A percentile compares a stretch with the other conserved stretches of the same genome.
Conservation (phyloP, 1,284 basidiomycete genomes). For the Butyriboletus appendiculatus region DNA sequence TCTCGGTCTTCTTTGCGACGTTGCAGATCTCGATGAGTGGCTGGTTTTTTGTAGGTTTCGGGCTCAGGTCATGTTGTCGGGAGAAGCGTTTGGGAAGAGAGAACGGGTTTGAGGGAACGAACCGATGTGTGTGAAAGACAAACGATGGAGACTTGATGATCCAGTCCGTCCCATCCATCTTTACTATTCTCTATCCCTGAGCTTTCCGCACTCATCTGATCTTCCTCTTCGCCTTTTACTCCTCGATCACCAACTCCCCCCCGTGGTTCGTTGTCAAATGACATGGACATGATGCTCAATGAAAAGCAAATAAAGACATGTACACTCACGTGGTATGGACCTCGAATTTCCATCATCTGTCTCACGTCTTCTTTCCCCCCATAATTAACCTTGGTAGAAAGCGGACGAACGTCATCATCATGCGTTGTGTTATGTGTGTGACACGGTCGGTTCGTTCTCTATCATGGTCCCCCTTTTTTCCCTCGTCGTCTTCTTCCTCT, state of each 20-base stretch:
- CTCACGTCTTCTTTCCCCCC: slow-evolving; percentile 19
- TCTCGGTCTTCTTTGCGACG: slow-evolving; percentile 31
- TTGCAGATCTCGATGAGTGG: slow-evolving; percentile 34
- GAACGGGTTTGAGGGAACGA: neutral
- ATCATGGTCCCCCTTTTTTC: neutral
- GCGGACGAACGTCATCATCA: slow-evolving; percentile 10
- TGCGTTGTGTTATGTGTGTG: slow-evolving; percentile 16
- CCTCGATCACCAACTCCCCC: slow-evolving; percentile 14
- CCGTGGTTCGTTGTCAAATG: slow-evolving; percentile 12
- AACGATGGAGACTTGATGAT: slow-evolving; percentile 29
- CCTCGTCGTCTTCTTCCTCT: neutral
- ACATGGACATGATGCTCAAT: slow-evolving; percentile 5
- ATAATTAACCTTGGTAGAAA: slow-evolving; percentile 21
- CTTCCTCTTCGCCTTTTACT: slow-evolving; percentile 2
- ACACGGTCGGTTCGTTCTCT: slow-evolving; percentile 33
- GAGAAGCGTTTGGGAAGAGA: slow-evolving; percentile 5
- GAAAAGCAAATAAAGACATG: slow-evolving; percentile 12
- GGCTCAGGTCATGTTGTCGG: slow-evolving; percentile 23
- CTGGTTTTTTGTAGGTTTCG: slow-evolving; percentile 33
- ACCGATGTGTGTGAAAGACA: neutral
- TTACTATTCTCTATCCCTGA: slow-evolving; percentile 23
- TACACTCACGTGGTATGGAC: slow-evolving; percentile 27
- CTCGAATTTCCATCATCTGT: slow-evolving; percentile 18
- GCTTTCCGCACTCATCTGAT: slow-evolving; percentile 29
- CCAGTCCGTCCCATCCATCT: slow-evolving; percentile 35